Evolutionary conservation across 768 basidiomycete genomes (phyloP).

Genomic region (Psilocybe cyanescens): DNA sequence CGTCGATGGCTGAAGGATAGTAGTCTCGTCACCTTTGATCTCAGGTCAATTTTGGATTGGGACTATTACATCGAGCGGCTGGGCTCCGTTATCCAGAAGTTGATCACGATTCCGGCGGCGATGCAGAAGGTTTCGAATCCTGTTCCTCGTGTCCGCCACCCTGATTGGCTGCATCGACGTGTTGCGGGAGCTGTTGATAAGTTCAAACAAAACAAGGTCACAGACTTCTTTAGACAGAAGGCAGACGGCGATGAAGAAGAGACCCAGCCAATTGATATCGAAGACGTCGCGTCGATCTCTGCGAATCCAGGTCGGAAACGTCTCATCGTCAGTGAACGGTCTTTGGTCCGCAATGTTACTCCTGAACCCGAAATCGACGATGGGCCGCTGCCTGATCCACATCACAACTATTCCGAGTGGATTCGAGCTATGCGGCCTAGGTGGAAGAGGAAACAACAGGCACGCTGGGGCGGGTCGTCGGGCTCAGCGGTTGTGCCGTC

Average conservation of each 20-base stretch:
- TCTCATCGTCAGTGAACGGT: conserved; percentile 58
- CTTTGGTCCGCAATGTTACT: conserved; percentile 43
- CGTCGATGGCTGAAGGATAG: conserved; percentile 98
- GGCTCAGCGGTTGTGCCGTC: conserved; percentile 57
- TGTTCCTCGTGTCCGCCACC: conserved; percentile 93
- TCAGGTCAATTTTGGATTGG: conserved; percentile 97
- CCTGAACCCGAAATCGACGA: conserved; percentile 45
- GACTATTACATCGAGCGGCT: conserved; percentile 97
- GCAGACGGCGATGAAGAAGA: conserved; percentile 35
- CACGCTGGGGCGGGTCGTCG: conserved; percentile 41
- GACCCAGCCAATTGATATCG: conserved; percentile 55
- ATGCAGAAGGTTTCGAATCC: conserved; percentile 98
- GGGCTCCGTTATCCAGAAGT: conserved; percentile 97
- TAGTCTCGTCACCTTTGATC: conserved; percentile 82
- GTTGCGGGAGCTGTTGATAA: conserved; percentile 91
- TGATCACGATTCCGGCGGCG: conserved; percentile 98
- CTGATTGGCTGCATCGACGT: conserved; percentile 94
- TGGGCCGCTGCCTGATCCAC: conserved; percentile 63
- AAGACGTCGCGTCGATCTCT: conserved; percentile 49
- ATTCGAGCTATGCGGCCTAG: conserved; percentile 73
- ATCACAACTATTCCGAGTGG: conserved; percentile 73
- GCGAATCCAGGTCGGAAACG: conserved; percentile 37
- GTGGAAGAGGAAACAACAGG: conserved; percentile 70
- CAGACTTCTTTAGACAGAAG: conserved; percentile 82
- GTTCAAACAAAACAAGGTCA: conserved; percentile 97